Percentiles rank a stretch among this genome's conserved stretches.
These are phyloP conservation scores for Xerocomellus amylosporus DNA, from an alignment of 768 basidiomycete genomes.

Conservation along the genomic window DNA sequence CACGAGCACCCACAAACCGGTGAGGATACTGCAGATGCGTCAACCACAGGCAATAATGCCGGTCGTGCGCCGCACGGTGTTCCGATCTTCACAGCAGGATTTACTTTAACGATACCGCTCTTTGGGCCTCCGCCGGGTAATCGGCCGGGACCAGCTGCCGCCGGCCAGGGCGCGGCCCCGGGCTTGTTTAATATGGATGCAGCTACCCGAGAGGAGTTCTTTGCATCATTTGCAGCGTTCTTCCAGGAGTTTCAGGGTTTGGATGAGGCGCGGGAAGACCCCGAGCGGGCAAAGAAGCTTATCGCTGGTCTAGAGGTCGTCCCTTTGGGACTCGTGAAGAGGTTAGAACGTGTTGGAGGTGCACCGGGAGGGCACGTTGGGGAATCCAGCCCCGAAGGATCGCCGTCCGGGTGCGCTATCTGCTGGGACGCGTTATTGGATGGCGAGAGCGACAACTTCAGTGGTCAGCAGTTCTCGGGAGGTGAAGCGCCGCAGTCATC, in stretches of 20 bases:
- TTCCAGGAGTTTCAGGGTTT: conserved; percentile 27
- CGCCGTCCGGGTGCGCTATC: conserved; percentile 57
- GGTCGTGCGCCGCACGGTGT: conserved; percentile 21
- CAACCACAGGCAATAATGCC: conserved; percentile 21
- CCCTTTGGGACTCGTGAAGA: conserved; percentile 59
- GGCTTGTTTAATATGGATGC: conserved; percentile 20
- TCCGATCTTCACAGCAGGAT: conserved; percentile 29
- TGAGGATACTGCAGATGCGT: conserved; percentile 24
- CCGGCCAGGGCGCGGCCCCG: conserved; percentile 1
- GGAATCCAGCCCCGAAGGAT: conserved; percentile 33
- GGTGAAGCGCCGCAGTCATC: conserved; percentile 1
- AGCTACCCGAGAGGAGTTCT: conserved; percentile 20
- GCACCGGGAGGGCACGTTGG: conserved; percentile 34
- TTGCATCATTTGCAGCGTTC: conserved; percentile 27
- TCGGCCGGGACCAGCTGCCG: conserved; percentile 1
- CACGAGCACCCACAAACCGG: conserved; percentile 27
- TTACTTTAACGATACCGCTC: conserved; percentile 37
- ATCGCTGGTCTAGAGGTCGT: conserved; percentile 65
- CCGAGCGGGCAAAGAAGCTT: conserved; percentile 62
- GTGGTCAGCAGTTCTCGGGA: conserved; percentile 11
- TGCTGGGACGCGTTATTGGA: conserved; percentile 72
- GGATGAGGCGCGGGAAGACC: conserved; percentile 53
- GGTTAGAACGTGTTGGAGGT: conserved; percentile 53
- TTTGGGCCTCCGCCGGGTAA: conserved; percentile 21
- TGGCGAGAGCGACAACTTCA: conserved; percentile 37